Evolutionary conservation across 305 asterid species (phyloP).

Genomic region (Galium porrigens): DNA sequence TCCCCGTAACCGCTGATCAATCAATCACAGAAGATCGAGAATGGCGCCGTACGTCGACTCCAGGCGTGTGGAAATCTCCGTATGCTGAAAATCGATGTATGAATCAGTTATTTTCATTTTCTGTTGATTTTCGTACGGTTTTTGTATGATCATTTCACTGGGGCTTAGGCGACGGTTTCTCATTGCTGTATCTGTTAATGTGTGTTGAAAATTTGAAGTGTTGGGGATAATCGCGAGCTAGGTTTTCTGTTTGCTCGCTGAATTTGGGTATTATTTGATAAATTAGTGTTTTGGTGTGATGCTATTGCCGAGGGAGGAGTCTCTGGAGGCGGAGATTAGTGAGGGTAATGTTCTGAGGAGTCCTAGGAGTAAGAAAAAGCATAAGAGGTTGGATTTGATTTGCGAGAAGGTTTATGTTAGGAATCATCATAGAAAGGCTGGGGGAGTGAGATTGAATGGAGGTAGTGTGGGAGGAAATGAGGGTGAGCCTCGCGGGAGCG

Average conservation of each 20-base stretch:
- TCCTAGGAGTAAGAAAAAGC: conserved; percentile 58
- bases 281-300: conserved; percentile 28
- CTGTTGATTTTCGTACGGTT: neutral
- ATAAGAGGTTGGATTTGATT: conserved; percentile 68
- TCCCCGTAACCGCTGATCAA: conserved; percentile 16
- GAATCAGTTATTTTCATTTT: conserved; percentile 6
- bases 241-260: neutral
- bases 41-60: neutral
- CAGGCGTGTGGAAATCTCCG: neutral
- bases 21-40: conserved; percentile 13
- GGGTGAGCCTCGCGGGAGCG: conserved; percentile 53
- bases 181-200: conserved; percentile 16
- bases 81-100: neutral
- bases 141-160: conserved; percentile 26
- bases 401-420: conserved; percentile 52
- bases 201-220: neutral
- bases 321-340: conserved; percentile 31
- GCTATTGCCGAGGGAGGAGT: conserved; percentile 51
- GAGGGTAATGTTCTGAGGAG: conserved; percentile 38
- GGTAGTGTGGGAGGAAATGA: conserved; percentile 30
- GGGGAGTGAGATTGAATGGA: conserved; percentile 24
- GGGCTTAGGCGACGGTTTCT: conserved; percentile 35
- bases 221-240: neutral
- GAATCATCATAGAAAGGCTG: conserved; percentile 35
- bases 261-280: neutral